Conservation (phyloP, 352 stramenopile species). For the Globisporangium sylvaticum region DNA sequence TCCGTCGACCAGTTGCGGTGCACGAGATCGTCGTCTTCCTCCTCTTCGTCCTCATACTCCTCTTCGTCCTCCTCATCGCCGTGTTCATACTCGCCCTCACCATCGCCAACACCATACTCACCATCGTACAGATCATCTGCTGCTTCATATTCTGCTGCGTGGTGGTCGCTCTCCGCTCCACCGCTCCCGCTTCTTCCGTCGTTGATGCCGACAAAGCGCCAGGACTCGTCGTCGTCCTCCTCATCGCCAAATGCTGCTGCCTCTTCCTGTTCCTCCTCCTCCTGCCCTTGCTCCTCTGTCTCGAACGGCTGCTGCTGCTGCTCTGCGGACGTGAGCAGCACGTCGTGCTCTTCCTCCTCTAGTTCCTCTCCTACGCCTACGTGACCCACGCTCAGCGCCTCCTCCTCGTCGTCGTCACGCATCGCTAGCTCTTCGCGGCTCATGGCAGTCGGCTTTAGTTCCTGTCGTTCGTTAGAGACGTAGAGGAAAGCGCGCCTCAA, state of each 20-base stretch:
- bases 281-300: not conserved
- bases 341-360: not conserved
- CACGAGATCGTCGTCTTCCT: conserved; percentile 14
- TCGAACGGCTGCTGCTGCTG: too few relatives aligned
- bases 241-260: not conserved
- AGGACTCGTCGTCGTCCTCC: not conserved
- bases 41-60: not conserved
- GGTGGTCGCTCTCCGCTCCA: not conserved
- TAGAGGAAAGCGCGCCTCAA: too few relatives aligned
- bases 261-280: not conserved
- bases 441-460: too few relatives aligned
- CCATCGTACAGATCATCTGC: not conserved
- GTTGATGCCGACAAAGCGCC: not conserved
- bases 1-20: conserved; percentile 9
- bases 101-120: not conserved
- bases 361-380: not conserved
- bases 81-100: not conserved
- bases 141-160: not conserved
- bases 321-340: not conserved
- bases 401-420: too few relatives aligned
- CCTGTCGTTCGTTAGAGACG: too few relatives aligned
- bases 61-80: not conserved
- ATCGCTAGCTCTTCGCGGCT: too few relatives aligned
- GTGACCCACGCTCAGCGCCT: not conserved
- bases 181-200: not conserved